phyloP scores from a whole-genome alignment of 257 asterid species.

The Capsicum chinense region DNA sequence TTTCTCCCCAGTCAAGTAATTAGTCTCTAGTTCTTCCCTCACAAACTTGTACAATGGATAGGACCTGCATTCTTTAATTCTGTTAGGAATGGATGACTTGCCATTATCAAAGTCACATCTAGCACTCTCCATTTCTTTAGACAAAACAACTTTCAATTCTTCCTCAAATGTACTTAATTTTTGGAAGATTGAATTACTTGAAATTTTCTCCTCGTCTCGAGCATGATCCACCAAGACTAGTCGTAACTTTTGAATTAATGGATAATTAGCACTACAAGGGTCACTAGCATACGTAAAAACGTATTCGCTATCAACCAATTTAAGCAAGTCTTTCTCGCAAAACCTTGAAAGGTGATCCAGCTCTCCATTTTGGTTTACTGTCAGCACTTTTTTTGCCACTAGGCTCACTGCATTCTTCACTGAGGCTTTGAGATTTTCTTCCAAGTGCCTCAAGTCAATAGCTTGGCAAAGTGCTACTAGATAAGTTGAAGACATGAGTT shows the following conservation, averaged over 20 bases:
- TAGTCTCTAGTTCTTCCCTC: conserved; percentile 32
- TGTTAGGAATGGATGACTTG: conserved; percentile 28
- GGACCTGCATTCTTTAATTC: conserved; percentile 38
- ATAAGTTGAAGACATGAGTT: conserved; percentile 38
- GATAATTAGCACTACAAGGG: conserved; percentile 37
- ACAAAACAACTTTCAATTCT: conserved; percentile 34
- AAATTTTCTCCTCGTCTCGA: not conserved
- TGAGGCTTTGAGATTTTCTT: conserved; percentile 33
- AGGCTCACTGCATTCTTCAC: conserved; percentile 35
- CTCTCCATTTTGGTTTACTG: conserved; percentile 25
- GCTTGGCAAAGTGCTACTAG: conserved; percentile 42
- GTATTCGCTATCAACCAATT: conserved; percentile 37
- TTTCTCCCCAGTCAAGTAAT: conserved; percentile 32
- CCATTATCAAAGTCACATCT: conserved; percentile 32
- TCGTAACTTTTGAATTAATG: conserved; percentile 38
- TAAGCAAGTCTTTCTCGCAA: conserved; percentile 36
- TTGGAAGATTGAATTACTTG: conserved; percentile 35
- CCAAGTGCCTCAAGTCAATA: conserved; percentile 36
- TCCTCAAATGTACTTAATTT: conserved; percentile 36
- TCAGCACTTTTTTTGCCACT: not conserved
- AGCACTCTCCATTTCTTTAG: conserved; percentile 34
- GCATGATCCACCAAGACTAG: conserved; percentile 34
- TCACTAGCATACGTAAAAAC: conserved; percentile 36
- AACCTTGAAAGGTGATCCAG: conserved; percentile 34
- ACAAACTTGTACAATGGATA: conserved; percentile 40